Base-by-base conservation (phyloP, 257 asterid genomes). In the Anisodus acutangulus region DNA sequence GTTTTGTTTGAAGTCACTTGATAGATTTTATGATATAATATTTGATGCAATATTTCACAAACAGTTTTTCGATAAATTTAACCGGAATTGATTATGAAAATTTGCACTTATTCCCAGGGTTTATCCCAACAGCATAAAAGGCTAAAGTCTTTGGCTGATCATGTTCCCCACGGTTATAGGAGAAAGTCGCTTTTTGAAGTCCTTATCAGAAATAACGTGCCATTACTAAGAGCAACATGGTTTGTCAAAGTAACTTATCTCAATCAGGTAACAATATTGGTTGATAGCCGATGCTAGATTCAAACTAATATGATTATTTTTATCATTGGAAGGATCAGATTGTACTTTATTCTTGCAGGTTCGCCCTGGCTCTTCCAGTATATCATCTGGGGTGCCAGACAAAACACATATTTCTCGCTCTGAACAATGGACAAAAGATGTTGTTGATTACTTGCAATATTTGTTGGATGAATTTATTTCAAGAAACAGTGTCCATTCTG, bases 361-460 rank as follows among this genome's bases (percentile, higher is more conserved):
- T 86, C 97, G 97, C 9, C 87, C 90, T 13, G 88, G 93, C 67
- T 90, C 98, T 82, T 91, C 97, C 80, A 95, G 89, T 89, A 87
- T 91, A 37, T 92, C 96, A 4, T 88, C 97, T 9, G 98, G 93
- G 84, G 85, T 89, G 84, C 94, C 92, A 69, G 97, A 97, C 87
- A 97, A 91, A 93, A 88, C 89, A 69, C 97, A 94, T 85, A 78
- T 92, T 87, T 87, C 94, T 55, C 97, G 98, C 69, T 94, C 98
- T 47, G 98, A 97, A 87, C 98, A 91, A 88, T 97, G 99, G 98
- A 97, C 99, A 74, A 95, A 92, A 92, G 99, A 97, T 88, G 86
- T 94, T 84, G 87, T 95, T 85, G 98, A 95, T 86, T 97, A 95
- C 89, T 91, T 97, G 92, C 99, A 95, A 90, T 66, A 82, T 86